Evolutionary conservation across 140 eudicot species (phyloP).

Genomic region (Oenanthe javanica): DNA sequence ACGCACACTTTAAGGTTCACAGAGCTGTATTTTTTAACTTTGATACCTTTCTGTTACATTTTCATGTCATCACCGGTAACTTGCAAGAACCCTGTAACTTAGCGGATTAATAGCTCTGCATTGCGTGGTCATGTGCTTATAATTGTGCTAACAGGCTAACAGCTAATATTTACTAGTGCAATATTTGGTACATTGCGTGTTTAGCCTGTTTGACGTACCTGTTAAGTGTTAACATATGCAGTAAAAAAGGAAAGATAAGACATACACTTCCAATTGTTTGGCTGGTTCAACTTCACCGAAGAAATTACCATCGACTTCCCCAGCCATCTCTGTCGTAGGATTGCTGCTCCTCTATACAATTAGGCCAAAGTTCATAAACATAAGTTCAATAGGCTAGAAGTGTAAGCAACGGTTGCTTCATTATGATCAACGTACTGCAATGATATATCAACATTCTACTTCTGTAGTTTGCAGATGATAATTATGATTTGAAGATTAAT

Average conservation of each 20-base stretch:
- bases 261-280: not conserved
- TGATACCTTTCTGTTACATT: too few species aligned
- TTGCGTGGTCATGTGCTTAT: not conserved
- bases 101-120: not conserved
- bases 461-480: not conserved
- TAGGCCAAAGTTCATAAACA: not conserved
- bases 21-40: too few species aligned
- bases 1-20: too few species aligned
- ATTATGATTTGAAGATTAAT: not conserved
- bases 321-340: not conserved
- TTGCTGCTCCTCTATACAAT: not conserved
- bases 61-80: not conserved
- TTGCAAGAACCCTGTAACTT: not conserved
- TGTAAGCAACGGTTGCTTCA: not conserved
- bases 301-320: not conserved
- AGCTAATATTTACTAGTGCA: not conserved
- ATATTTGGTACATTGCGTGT: too few species aligned
- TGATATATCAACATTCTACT: too few species aligned
- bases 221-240: not conserved
- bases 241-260: not conserved
- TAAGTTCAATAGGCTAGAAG: too few species aligned
- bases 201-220: too few species aligned
- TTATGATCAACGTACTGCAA: too few species aligned
- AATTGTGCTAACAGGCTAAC: not conserved
- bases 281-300: not conserved